These are phyloP conservation scores for slime mould (Dictyostelium discoideum) DNA, from an alignment of 78 protist species.

Conservation along the genomic window dicty_2.7 NC_007091.3:3164001-3164500, in stretches of 20 bases:
- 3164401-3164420: not conserved
- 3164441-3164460: not conserved
- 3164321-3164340: conserved; percentile 96
- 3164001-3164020: conserved; percentile 98
- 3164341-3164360: not conserved
- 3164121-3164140: too few species aligned
- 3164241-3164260: conserved; percentile 89
- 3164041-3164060: conserved; percentile 93
- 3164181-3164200: conserved; percentile 98
- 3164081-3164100: conserved; percentile 88
- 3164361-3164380: not conserved
- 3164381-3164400: not conserved
- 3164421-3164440: not conserved
- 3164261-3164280: conserved; percentile 95
- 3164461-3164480: not conserved
- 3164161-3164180: too few species aligned
- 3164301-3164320: conserved; percentile 99
- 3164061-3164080: conserved; percentile 91
- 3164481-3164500: not conserved
- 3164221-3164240: conserved; percentile 96
- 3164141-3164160: too few species aligned
- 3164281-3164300: conserved; percentile 98
- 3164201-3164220: conserved; percentile 92
- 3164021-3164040: conserved; percentile 90
- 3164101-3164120: not conserved